Evolutionary conservation across 2,329 filamentous ascomycete species (phyloP).

Genomic region (Epichloe aotearoae): DNA sequence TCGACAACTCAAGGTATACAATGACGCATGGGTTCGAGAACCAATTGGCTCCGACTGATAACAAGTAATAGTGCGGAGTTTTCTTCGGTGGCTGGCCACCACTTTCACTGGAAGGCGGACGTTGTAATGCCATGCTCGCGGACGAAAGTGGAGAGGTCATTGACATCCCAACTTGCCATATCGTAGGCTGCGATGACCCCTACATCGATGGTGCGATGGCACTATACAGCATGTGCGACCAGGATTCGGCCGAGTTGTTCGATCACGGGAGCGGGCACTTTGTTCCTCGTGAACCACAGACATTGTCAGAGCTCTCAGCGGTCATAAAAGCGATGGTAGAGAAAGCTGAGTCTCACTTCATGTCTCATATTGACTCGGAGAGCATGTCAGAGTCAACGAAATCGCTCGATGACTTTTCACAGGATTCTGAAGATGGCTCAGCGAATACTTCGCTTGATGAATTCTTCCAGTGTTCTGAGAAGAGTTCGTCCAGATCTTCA

Average conservation of each 20-base stretch:
- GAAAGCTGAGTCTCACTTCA: neutral
- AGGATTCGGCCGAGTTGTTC: constrained; percentile 45
- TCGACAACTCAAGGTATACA: constrained; percentile 22
- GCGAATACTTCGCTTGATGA: neutral
- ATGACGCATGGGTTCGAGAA: constrained; percentile 1
- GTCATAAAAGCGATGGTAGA: neutral
- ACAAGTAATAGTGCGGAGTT: constrained; percentile 25
- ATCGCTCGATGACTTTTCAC: neutral
- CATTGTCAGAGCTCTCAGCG: constrained; percentile 29
- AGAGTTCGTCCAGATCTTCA: neutral
- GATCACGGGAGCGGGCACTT: constrained; percentile 54
- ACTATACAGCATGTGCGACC: constrained; percentile 48
- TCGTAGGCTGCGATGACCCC: constrained; percentile 43
- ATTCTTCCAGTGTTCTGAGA: neutral
- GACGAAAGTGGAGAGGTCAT: constrained; percentile 36
- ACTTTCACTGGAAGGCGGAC: constrained; percentile 24
- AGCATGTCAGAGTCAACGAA: neutral
- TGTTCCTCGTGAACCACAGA: constrained; percentile 38
- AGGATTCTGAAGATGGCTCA: neutral
- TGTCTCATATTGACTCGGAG: neutral
- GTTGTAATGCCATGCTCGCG: constrained; percentile 30
- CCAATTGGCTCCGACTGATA: neutral
- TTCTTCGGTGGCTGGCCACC: constrained; percentile 44
- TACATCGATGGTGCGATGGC: constrained; percentile 48
- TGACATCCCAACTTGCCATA: constrained; percentile 38